phyloP scores from a whole-genome alignment of 768 basidiomycete genomes.

The Psilocybe azurescens region DNA sequence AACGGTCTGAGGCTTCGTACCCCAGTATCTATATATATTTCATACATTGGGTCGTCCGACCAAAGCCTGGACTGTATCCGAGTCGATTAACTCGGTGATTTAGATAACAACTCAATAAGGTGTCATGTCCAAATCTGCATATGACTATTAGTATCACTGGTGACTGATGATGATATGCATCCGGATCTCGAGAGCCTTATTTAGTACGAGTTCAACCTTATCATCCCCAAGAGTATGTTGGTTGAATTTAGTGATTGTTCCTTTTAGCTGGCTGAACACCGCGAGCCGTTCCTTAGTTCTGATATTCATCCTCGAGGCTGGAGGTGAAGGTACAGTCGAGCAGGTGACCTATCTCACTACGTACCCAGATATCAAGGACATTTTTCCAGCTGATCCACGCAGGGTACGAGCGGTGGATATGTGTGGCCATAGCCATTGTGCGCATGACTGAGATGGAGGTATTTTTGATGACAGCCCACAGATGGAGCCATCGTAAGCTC shows the following conservation, averaged over 20 bases:
- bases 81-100: neutral
- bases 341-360: too few species aligned
- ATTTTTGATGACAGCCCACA: too few species aligned
- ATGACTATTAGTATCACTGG: neutral
- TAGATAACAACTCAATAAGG: neutral
- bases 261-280: neutral
- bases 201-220: neutral
- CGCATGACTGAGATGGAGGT: too few species aligned
- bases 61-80: neutral
- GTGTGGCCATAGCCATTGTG: too few species aligned
- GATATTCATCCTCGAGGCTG: too few species aligned
- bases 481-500: too few species aligned
- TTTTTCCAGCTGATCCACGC: too few species aligned
- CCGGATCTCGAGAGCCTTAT: neutral
- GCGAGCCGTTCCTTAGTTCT: neutral
- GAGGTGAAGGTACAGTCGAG: too few species aligned
- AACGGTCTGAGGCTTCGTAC: neutral
- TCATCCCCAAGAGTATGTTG: neutral
- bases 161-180: neutral
- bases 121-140: neutral
- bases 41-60: neutral
- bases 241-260: neutral
- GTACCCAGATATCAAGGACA: too few species aligned
- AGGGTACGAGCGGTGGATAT: too few species aligned
- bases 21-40: neutral